A percentile compares a stretch with the other conserved stretches of the same genome.
Conservation (phyloP, 495 filamentous ascomycete species). For the Tuber calosporum region DNA sequence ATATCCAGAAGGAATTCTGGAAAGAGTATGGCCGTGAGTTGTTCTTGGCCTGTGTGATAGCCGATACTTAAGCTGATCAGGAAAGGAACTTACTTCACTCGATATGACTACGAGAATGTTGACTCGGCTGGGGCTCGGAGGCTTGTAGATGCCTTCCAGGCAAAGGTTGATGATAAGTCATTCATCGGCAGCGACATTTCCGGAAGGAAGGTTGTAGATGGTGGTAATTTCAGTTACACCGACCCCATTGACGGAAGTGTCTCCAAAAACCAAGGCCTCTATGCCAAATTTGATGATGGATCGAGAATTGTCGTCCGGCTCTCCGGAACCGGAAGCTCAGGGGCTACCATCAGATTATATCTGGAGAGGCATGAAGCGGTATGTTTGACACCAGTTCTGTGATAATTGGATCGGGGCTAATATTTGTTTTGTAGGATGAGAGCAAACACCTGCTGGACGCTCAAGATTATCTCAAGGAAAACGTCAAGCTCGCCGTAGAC, state of each 20-base stretch:
- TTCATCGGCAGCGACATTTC: constrained; percentile 77
- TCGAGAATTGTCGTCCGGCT: constrained; percentile 88
- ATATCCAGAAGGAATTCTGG: constrained; percentile 98
- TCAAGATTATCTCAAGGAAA: constrained; percentile 88
- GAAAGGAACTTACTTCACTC: constrained; percentile 85
- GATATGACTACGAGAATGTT: constrained; percentile 95
- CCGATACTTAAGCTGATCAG: constrained; percentile 5
- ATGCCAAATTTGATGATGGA: constrained; percentile 88
- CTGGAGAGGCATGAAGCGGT: constrained; percentile 76
- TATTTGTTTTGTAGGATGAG: constrained; percentile 51
- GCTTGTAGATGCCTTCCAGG: constrained; percentile 68
- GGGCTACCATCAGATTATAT: constrained; percentile 92
- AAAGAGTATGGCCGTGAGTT: constrained; percentile 68
- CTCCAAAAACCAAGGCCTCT: constrained; percentile 91
- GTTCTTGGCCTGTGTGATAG: background rate
- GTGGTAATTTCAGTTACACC: constrained; percentile 93
- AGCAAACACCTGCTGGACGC: constrained; percentile 68
- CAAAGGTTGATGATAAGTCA: constrained; percentile 56
- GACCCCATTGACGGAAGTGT: constrained; percentile 87
- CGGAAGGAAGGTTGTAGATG: constrained; percentile 63
- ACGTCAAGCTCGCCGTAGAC: constrained; percentile 72
- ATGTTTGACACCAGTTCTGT: constrained; percentile 4
- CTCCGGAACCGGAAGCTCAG: constrained; percentile 88
- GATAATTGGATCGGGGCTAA: constrained; percentile 7
- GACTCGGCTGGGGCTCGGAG: constrained; percentile 83